Percentiles rank a stretch among this genome's conserved stretches.
Evolutionary conservation across 1,284 basidiomycete genomes (phyloP).

Genomic region (Fomitopsis palustris): DNA sequence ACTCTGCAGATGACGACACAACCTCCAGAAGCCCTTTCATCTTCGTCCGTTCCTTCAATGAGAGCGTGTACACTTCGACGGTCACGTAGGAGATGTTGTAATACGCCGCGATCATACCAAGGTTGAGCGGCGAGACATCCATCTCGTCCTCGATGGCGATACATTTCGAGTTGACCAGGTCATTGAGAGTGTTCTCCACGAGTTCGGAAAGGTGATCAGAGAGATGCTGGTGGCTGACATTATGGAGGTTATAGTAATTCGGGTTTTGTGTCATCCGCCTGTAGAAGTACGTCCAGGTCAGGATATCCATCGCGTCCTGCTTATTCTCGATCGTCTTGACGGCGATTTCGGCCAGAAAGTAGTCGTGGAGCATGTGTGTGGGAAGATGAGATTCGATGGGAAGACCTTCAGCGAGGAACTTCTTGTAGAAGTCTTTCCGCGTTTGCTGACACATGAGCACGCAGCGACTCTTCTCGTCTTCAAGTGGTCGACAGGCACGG

Average conservation of each 20-base stretch:
- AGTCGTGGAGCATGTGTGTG: constrained; percentile 87
- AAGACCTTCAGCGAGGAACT: constrained; percentile 96
- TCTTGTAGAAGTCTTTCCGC: constrained; percentile 97
- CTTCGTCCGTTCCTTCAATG: constrained; percentile 96
- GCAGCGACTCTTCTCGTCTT: constrained; percentile 87
- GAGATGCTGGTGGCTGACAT: constrained; percentile 88
- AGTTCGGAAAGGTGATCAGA: constrained; percentile 95
- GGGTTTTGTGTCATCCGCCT: constrained; percentile 94
- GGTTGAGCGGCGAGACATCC: constrained; percentile 88
- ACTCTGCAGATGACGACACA: constrained; percentile 94
- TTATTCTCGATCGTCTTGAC: constrained; percentile 99
- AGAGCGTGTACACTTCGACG: constrained; percentile 95
- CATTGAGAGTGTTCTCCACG: constrained; percentile 89
- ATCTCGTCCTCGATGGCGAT: constrained; percentile 94
- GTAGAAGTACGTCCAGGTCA: constrained; percentile 97
- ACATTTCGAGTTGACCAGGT: constrained; percentile 93
- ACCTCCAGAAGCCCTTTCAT: constrained; percentile 96
- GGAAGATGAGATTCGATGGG: constrained; percentile 95
- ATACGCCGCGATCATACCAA: constrained; percentile 96
- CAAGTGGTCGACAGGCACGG: constrained; percentile 83
- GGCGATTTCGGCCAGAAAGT: constrained; percentile 98
- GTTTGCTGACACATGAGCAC: constrained; percentile 97
- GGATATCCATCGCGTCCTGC: constrained; percentile 93
- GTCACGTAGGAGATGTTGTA: constrained; percentile 93
- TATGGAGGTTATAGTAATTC: constrained; percentile 94